Percentiles rank a stretch among this genome's conserved stretches.
phyloP scores from a whole-genome alignment of 192 early-diverging fungal genomes.

The Dispira simplex region DNA sequence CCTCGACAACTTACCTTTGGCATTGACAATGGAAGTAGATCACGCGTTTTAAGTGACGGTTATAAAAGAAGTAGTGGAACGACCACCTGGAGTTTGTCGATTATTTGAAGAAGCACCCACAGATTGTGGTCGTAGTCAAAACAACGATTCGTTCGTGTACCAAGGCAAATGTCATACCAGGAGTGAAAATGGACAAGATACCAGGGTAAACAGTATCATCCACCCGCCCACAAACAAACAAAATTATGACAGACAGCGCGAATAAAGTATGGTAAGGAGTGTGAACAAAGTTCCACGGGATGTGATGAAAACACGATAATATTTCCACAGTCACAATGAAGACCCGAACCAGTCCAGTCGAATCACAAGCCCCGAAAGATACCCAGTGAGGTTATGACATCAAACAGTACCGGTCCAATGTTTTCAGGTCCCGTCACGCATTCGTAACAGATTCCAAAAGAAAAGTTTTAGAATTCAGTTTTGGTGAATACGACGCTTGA shows the following conservation, averaged over 20 bases:
- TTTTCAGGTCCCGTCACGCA: slow-evolving; percentile 1
- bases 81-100: too few relatives aligned
- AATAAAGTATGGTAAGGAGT: slow-evolving; percentile 2
- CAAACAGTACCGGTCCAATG: too few relatives aligned
- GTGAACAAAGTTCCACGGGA: background rate
- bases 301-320: background rate
- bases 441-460: slow-evolving; percentile 13
- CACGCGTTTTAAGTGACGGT: slow-evolving; percentile 78
- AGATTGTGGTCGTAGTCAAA: too few relatives aligned
- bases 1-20: slow-evolving; percentile 52
- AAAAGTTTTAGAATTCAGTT: slow-evolving; percentile 8
- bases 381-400: too few relatives aligned
- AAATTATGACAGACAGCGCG: slow-evolving; percentile 8
- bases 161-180: too few relatives aligned
- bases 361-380: too few relatives aligned
- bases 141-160: too few relatives aligned
- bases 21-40: slow-evolving; percentile 85
- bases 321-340: background rate
- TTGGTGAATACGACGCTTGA: slow-evolving; percentile 9
- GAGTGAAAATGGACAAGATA: too few relatives aligned
- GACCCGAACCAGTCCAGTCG: too few relatives aligned
- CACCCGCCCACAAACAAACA: too few relatives aligned
- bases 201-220: too few relatives aligned
- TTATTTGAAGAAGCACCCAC: too few relatives aligned
- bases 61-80: slow-evolving; percentile 96